Conservation (phyloP, 2,329 filamentous ascomycete genomes). For the Ceratocystis papillata region DNA sequence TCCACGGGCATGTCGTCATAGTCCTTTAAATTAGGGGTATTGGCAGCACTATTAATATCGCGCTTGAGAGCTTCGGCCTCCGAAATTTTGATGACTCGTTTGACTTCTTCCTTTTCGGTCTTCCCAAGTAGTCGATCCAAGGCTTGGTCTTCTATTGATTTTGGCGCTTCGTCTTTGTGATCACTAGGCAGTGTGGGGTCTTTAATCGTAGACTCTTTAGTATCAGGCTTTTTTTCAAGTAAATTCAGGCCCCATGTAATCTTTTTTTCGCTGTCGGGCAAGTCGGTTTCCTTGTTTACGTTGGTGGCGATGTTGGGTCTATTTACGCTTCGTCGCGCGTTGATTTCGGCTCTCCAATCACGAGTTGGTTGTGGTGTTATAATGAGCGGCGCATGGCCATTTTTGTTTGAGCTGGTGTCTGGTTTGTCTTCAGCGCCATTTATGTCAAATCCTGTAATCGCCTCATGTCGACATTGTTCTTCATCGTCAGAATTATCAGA, state of each 20-base stretch:
- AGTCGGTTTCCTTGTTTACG: conserved; percentile 4
- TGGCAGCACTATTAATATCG: conserved; percentile 62
- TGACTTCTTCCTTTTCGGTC: conserved; percentile 31
- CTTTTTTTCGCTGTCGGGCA: conserved; percentile 40
- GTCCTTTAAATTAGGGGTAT: conserved; percentile 65
- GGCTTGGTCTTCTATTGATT: conserved; percentile 42
- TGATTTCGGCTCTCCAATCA: conserved; percentile 24
- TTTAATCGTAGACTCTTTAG: neutral
- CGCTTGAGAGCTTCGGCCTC: conserved; percentile 58
- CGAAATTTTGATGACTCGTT: conserved; percentile 46
- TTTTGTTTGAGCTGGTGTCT: neutral
- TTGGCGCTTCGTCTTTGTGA: conserved; percentile 16
- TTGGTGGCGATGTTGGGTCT: neutral
- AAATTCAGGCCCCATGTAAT: conserved; percentile 44
- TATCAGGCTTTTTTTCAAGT: conserved; percentile 10
- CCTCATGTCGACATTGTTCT: conserved; percentile 16
- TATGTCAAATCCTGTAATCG: conserved; percentile 22
- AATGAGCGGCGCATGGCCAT: conserved; percentile 20
- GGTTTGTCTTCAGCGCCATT: conserved; percentile 12
- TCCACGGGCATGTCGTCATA: conserved; percentile 87
- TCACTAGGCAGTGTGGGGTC: neutral
- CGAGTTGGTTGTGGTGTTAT: conserved; percentile 23
- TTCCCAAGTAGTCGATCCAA: conserved; percentile 56
- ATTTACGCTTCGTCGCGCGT: neutral
- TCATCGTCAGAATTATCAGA: conserved; percentile 23